phyloP scores from a whole-genome alignment of 116 monocot species.

The Cymodocea nodosa region DNA sequence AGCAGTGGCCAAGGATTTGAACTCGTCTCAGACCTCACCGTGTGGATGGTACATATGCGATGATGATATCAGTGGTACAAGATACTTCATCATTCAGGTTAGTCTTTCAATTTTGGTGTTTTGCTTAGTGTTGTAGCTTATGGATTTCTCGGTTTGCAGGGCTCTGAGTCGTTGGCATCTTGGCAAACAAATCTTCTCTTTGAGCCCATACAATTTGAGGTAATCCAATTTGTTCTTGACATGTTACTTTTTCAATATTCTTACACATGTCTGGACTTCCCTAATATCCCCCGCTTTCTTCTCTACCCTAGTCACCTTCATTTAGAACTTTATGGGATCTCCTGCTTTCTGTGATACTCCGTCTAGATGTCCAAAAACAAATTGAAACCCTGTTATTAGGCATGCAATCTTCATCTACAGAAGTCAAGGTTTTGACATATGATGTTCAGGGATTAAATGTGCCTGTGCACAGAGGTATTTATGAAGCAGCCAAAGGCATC shows the following conservation, averaged over 20 bases:
- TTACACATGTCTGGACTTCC: too few relatives aligned
- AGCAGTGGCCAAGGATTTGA: constrained; percentile 66
- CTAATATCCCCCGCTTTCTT: too few relatives aligned
- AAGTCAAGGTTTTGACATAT: neutral
- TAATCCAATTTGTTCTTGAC: constrained; percentile 6
- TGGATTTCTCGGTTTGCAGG: constrained; percentile 27
- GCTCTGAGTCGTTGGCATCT: constrained; percentile 80
- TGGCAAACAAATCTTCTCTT: constrained; percentile 98
- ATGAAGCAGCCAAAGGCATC: constrained; percentile 91
- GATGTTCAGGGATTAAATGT: constrained; percentile 54
- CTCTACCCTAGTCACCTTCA: too few relatives aligned
- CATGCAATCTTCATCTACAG: neutral
- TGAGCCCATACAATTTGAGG: constrained; percentile 93
- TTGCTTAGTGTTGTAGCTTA: neutral
- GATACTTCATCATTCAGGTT: constrained; percentile 94
- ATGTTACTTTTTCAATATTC: too few relatives aligned
- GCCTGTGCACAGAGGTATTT: constrained; percentile 86
- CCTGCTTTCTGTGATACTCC: too few relatives aligned
- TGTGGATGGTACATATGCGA: constrained; percentile 92
- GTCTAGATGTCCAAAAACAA: neutral
- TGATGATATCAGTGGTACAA: constrained; percentile 44
- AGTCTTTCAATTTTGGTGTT: neutral
- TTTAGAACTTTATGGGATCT: too few relatives aligned
- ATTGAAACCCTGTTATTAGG: neutral
- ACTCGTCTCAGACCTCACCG: constrained; percentile 46